A percentile compares a stretch with the other conserved stretches of the same genome.
phyloP scores from a whole-genome alignment of 495 filamentous ascomycete genomes.

The Aspergillus ostianus region DNA sequence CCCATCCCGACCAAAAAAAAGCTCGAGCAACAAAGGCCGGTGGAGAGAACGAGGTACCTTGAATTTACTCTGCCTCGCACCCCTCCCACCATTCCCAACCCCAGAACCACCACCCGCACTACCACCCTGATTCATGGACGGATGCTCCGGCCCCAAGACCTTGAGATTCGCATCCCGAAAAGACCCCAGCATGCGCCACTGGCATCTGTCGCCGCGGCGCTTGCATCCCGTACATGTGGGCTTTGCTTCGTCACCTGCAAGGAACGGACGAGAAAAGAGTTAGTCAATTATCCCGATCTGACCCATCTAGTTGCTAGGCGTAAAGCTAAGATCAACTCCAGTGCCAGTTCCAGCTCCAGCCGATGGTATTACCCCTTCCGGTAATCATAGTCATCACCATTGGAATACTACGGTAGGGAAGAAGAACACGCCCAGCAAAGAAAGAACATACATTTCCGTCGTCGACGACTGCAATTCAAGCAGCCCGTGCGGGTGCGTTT shows the following conservation, averaged over 20 bases:
- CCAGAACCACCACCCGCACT: not conserved
- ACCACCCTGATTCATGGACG: constrained; percentile 30
- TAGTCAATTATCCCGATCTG: not conserved
- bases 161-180: constrained; percentile 37
- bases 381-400: not conserved
- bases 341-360: too few species aligned
- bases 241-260: constrained; percentile 29
- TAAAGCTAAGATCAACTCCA: not conserved
- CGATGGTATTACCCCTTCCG: not conserved
- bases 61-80: constrained; percentile 29
- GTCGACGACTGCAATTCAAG: constrained; percentile 33
- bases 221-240: constrained; percentile 33
- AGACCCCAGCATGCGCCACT: constrained; percentile 34
- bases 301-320: not conserved
- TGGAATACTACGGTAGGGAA: not conserved
- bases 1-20: not conserved
- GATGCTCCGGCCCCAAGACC: constrained; percentile 29
- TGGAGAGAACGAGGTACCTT: constrained; percentile 18
- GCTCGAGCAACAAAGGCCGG: not conserved
- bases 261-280: not conserved
- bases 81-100: not conserved
- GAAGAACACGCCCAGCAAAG: not conserved
- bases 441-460: constrained; percentile 29
- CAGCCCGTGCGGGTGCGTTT: constrained; percentile 35
- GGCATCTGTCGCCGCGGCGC: constrained; percentile 29